A percentile compares a stretch with the other conserved stretches of the same genome.
These are phyloP conservation scores for Tetradesmus lagerheimii DNA, from an alignment of 139 green algal genomes.

Conservation along the genomic window DNA sequence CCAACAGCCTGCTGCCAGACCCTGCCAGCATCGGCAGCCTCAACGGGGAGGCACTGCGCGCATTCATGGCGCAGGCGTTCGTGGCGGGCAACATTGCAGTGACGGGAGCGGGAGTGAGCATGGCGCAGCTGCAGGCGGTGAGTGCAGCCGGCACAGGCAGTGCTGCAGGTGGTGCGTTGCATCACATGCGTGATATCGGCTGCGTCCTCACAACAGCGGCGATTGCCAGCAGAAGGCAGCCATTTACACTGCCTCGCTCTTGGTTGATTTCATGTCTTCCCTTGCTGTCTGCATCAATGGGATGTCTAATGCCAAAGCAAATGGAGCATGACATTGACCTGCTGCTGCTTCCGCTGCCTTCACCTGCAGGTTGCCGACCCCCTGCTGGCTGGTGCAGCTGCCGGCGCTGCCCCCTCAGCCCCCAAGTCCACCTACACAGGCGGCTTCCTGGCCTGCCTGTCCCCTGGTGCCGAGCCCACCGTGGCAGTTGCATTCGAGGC, in stretches of 20 bases:
- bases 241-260: no score
- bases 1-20: constrained; percentile 44
- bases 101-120: constrained; percentile 52
- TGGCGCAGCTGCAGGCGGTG: constrained; percentile 31
- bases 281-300: no score
- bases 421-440: constrained; percentile 59
- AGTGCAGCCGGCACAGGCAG: not conserved
- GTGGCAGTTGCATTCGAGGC: constrained; percentile 67
- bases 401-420: not conserved
- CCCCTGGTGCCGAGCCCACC: constrained; percentile 40
- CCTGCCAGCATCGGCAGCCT: constrained; percentile 25
- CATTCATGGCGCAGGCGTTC: constrained; percentile 52
- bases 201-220: no score
- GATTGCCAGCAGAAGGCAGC: no score
- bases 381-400: not conserved
- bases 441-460: constrained; percentile 59
- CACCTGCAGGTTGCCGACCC: constrained; percentile 26
- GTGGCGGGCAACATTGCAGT: constrained; percentile 51
- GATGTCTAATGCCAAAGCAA: no score
- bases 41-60: constrained; percentile 50
- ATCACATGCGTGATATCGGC: no score
- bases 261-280: no score
- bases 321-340: not conserved
- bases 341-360: constrained; percentile 6
- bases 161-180: not conserved